phyloP scores from a whole-genome alignment of 176 grass and related monocot genomes.

The Cenchrus fungigraminus region DNA sequence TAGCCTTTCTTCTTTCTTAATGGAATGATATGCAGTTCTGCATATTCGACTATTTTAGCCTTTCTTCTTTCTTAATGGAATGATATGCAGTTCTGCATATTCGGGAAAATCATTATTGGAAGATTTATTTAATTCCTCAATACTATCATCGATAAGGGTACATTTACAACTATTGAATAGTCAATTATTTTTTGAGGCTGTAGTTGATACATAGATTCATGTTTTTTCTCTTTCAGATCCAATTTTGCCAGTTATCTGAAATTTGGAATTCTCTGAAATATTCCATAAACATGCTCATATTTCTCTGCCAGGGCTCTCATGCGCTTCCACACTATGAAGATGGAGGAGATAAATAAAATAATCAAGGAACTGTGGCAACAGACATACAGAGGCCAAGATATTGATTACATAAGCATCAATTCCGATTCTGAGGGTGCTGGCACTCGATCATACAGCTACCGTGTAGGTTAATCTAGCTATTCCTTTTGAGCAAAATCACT shows the following conservation, averaged over 20 bases:
- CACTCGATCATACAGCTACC: constrained; percentile 93
- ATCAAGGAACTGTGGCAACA: constrained; percentile 99
- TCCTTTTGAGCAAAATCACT: neutral
- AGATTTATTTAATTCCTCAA: neutral
- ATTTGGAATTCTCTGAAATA: too few relatives aligned
- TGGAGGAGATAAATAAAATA: constrained; percentile 99
- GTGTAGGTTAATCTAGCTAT: constrained; percentile 64
- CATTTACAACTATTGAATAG: neutral
- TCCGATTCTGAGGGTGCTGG: constrained; percentile 94
- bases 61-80: too few relatives aligned
- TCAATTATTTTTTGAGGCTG: neutral
- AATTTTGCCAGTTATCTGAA: neutral
- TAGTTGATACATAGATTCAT: neutral
- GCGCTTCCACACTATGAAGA: constrained; percentile 98
- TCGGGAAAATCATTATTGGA: neutral
- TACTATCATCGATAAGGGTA: neutral
- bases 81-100: too few relatives aligned
- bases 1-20: too few relatives aligned
- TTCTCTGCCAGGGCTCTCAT: constrained; percentile 78
- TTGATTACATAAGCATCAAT: constrained; percentile 92
- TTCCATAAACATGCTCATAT: constrained; percentile 7
- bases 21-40: too few relatives aligned
- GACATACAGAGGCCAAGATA: constrained; percentile 97
- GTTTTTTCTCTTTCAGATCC: neutral
- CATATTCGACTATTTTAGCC: too few relatives aligned